Conservation (phyloP, 2,329 filamentous ascomycete genomes). For the Fusarium udum region DNA sequence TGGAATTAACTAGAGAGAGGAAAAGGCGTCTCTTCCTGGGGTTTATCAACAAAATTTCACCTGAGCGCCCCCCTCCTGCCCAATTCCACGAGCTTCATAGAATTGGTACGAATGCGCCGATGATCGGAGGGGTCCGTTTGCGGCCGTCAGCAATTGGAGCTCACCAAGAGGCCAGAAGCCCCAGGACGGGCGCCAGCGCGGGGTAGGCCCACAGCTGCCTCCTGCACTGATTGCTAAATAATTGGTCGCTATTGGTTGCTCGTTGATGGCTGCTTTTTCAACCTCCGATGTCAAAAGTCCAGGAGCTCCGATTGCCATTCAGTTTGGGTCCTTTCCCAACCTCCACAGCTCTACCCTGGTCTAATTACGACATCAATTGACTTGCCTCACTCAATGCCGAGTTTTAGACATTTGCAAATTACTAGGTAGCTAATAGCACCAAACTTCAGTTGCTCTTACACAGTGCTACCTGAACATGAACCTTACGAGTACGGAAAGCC, state of each 20-base stretch:
- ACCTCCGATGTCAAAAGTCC: constrained; percentile 39
- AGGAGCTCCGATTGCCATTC: constrained; percentile 19
- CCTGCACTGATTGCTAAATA: constrained; percentile 46
- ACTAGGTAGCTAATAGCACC: background rate
- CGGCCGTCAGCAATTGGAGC: constrained; percentile 41
- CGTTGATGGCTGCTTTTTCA: constrained; percentile 36
- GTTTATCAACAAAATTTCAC: constrained; percentile 43
- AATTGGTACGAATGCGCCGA: constrained; percentile 39
- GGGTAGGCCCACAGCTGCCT: constrained; percentile 40
- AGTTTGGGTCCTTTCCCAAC: background rate
- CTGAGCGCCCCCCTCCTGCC: constrained; percentile 24
- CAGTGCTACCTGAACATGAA: background rate
- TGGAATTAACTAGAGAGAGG: constrained; percentile 10
- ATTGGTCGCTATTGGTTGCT: constrained; percentile 35
- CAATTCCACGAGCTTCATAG: constrained; percentile 41
- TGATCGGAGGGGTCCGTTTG: constrained; percentile 44
- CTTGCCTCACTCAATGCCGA: constrained; percentile 1
- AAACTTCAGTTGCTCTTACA: background rate
- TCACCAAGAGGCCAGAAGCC: constrained; percentile 35
- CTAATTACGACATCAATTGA: constrained; percentile 29
- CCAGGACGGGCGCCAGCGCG: constrained; percentile 39
- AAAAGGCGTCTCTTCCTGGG: constrained; percentile 31
- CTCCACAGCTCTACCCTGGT: constrained; percentile 19
- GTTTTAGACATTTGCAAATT: background rate
- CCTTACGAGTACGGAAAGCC: background rate